phyloP scores from a whole-genome alignment of 2,329 filamentous ascomycete genomes.

The Dothistroma pini region DNA sequence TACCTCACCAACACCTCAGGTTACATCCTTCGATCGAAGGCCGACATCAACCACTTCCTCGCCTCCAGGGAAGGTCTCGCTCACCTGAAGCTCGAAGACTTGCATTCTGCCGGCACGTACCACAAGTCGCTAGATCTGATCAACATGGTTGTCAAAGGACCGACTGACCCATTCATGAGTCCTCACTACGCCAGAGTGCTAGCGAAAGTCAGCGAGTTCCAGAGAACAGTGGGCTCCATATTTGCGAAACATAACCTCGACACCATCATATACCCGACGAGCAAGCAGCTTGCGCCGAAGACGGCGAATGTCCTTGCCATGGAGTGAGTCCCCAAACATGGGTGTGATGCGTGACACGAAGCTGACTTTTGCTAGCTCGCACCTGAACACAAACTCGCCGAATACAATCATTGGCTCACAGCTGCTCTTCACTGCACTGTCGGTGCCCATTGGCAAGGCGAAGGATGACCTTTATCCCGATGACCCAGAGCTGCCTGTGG shows the following conservation, averaged over 20 bases:
- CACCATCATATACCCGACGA: slow-evolving; percentile 37
- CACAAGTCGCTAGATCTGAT: slow-evolving; percentile 26
- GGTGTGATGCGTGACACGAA: not conserved
- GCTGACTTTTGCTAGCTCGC: slow-evolving; percentile 11
- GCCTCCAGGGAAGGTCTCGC: slow-evolving; percentile 16
- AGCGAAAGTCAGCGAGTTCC: slow-evolving; percentile 28
- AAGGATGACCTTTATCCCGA: slow-evolving; percentile 23
- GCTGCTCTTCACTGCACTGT: slow-evolving; percentile 35
- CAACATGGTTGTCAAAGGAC: slow-evolving; percentile 24
- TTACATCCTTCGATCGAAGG: slow-evolving; percentile 25
- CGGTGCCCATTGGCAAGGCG: slow-evolving; percentile 30
- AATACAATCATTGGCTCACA: slow-evolving; percentile 38
- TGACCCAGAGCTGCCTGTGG: slow-evolving; percentile 24
- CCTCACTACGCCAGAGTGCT: slow-evolving; percentile 31
- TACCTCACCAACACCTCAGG: slow-evolving; percentile 17
- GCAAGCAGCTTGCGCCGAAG: slow-evolving; percentile 34
- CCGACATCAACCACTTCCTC: slow-evolving; percentile 29
- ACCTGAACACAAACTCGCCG: slow-evolving; percentile 28
- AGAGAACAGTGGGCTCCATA: slow-evolving; percentile 30
- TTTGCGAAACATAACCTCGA: slow-evolving; percentile 34
- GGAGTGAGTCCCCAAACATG: slow-evolving; percentile 9
- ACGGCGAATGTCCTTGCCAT: slow-evolving; percentile 31
- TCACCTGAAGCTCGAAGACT: slow-evolving; percentile 25
- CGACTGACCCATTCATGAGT: slow-evolving; percentile 26
- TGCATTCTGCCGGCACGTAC: slow-evolving; percentile 19